Conservation (phyloP, 441 rosid genomes). For the Macaranga tanarius region DNA sequence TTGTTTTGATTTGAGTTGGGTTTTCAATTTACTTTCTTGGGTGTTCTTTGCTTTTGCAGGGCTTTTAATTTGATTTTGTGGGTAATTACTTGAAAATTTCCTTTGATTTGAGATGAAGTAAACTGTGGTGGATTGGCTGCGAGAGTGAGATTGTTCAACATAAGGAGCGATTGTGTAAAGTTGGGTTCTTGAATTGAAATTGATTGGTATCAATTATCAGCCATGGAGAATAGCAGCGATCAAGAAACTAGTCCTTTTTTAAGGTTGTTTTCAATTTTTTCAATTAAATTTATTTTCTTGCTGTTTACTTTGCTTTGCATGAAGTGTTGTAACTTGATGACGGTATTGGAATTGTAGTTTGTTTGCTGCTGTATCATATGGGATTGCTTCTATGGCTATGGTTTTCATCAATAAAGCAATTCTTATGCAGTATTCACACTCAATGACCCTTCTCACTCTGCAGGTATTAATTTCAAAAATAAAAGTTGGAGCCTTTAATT, state of each 20-base stretch:
- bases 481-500: not conserved
- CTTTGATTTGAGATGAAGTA: slow-evolving; percentile 1
- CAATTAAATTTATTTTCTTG: not conserved
- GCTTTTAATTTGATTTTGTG: not conserved
- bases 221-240: slow-evolving; percentile 57
- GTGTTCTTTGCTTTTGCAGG: not conserved
- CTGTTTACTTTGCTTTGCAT: not conserved
- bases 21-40: too few species aligned
- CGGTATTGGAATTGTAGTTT: slow-evolving; percentile 47
- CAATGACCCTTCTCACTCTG: slow-evolving; percentile 82
- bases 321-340: not conserved
- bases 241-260: slow-evolving; percentile 46
- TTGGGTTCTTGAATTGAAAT: not conserved
- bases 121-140: slow-evolving; percentile 4
- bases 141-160: slow-evolving; percentile 2
- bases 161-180: not conserved
- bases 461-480: slow-evolving; percentile 48
- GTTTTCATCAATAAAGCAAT: slow-evolving; percentile 94
- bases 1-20: not conserved
- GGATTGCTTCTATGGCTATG: slow-evolving; percentile 95
- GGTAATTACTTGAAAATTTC: not conserved
- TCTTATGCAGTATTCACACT: slow-evolving; percentile 76
- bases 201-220: slow-evolving; percentile 1
- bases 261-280: slow-evolving; percentile 36
- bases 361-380: slow-evolving; percentile 79